Conservation (phyloP, 371 early-diverging fungal species). For the Syncephalastrum contaminatum region DNA sequence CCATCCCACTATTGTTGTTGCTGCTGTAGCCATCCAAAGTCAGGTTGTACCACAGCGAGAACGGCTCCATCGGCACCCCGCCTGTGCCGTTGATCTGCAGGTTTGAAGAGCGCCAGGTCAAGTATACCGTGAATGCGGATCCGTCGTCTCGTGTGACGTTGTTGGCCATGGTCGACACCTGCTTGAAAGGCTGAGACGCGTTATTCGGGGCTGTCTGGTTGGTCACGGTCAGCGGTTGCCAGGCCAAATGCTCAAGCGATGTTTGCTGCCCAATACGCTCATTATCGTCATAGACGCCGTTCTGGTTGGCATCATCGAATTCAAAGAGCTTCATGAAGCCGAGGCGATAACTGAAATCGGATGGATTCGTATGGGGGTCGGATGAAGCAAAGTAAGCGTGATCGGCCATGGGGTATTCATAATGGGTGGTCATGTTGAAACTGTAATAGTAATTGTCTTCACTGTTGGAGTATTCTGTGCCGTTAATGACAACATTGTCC, state of each 20-base stretch:
- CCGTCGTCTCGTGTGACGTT: constrained; percentile 25
- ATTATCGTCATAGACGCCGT: constrained; percentile 38
- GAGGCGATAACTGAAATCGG: constrained; percentile 40
- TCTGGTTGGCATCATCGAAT: constrained; percentile 43
- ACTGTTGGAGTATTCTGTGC: constrained; percentile 33
- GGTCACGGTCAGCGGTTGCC: constrained; percentile 34
- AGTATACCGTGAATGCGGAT: constrained; percentile 18
- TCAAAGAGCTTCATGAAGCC: constrained; percentile 38
- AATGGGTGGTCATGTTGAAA: constrained; percentile 32
- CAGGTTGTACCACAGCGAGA: constrained; percentile 42
- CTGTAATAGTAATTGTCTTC: constrained; percentile 35
- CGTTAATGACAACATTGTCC: constrained; percentile 34
- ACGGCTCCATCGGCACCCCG: constrained; percentile 37
- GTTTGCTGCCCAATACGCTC: constrained; percentile 29
- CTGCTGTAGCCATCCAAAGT: constrained; percentile 22
- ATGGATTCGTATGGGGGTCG: constrained; percentile 29
- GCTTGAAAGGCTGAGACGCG: constrained; percentile 23
- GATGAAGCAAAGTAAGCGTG: constrained; percentile 41
- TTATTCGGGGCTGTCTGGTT: constrained; percentile 36
- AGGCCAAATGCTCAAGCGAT: constrained; percentile 25
- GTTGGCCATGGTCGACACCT: constrained; percentile 25
- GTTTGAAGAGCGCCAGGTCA: constrained; percentile 36
- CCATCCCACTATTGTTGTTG: background rate
- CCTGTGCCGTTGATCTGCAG: constrained; percentile 44
- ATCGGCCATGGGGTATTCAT: constrained; percentile 32